Evolutionary conservation across 306 rosid species (phyloP).

Genomic region (Urtica urens): DNA sequence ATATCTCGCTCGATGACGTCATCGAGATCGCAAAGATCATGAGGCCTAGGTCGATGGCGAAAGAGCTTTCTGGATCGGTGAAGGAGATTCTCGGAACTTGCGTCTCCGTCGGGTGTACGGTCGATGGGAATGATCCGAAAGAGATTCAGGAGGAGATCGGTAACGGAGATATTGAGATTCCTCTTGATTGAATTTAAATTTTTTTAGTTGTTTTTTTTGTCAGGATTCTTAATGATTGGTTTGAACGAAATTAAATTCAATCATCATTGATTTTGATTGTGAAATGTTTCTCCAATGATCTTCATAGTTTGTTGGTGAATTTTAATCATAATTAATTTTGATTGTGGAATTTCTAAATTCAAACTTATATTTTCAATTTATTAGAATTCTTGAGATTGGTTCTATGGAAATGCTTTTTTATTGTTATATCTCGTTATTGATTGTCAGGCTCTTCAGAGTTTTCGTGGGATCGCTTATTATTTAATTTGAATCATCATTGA

Average conservation of each 20-base stretch:
- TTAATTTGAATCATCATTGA: not conserved
- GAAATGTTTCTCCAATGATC: not conserved
- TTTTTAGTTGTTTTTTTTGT: not conserved
- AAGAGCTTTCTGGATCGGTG: constrained; percentile 48
- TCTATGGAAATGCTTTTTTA: no score
- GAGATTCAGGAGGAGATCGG: constrained; percentile 65
- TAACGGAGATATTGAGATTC: constrained; percentile 65
- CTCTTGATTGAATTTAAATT: constrained; percentile 29
- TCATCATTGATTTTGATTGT: constrained; percentile 23
- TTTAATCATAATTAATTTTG: no score
- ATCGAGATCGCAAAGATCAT: constrained; percentile 65
- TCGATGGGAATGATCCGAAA: constrained; percentile 71
- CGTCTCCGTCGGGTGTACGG: constrained; percentile 79
- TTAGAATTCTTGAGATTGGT: no score
- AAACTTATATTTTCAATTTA: no score
- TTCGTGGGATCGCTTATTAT: not conserved
- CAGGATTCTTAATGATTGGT: no score
- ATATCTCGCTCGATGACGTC: constrained; percentile 67
- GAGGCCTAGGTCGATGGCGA: constrained; percentile 71
- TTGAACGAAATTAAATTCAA: not conserved
- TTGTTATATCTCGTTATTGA: not conserved
- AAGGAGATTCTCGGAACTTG: constrained; percentile 89
- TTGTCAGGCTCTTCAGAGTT: not conserved
- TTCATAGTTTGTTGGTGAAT: not conserved
- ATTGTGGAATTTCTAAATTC: no score